Base-by-base conservation (phyloP, 345 rosid species). In the Pistacia integerrima region DNA sequence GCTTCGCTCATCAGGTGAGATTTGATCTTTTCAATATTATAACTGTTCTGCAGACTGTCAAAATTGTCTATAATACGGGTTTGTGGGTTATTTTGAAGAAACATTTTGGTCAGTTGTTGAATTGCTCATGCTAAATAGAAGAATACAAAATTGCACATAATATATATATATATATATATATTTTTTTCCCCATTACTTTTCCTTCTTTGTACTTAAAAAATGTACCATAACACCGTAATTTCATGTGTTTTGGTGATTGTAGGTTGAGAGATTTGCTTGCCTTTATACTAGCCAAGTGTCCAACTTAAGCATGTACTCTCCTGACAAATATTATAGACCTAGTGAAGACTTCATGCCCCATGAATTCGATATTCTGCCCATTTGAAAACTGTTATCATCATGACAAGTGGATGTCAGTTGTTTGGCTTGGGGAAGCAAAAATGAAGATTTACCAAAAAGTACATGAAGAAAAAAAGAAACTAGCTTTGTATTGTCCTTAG, bases 261-360 rank as follows among this genome's bases (percentile, higher is more conserved):
- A 95, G 99, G 99, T 96, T 35, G 99, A 96, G 87, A 96, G 99
- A 90, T 96, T 93, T 71, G 99, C 98, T 1, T 96, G 99, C 84
- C 95, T 96, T 28, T 96, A 93, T 79, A 91, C 98, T 1, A 90
- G 99, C 83, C 93, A 92, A 80, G 96, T 96, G 41, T 92, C 98
- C 51, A 96, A 96, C 89, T 74, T 96, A 67, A 84, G 97, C 79
- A 82, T 93, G 78, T 93, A 96, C 80, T 96, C 99, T 0, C 97
- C 98, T 0, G 91, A 96, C 84, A 96, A 92, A 79, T 93, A 93
- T 79, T 96, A 96, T 82, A 85, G 94, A 76, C 99, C 97, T 18
- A 84, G 93, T 54, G 98, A 93, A 87, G 99, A 93, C 82, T 89
- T 87, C 72, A 96, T 96, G 99, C 92, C 99, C 11, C 99, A 96